Evolutionary conservation across 1,139 yeast genomes (phyloP).

Genomic region (Hyphopichia khmerensis): DNA sequence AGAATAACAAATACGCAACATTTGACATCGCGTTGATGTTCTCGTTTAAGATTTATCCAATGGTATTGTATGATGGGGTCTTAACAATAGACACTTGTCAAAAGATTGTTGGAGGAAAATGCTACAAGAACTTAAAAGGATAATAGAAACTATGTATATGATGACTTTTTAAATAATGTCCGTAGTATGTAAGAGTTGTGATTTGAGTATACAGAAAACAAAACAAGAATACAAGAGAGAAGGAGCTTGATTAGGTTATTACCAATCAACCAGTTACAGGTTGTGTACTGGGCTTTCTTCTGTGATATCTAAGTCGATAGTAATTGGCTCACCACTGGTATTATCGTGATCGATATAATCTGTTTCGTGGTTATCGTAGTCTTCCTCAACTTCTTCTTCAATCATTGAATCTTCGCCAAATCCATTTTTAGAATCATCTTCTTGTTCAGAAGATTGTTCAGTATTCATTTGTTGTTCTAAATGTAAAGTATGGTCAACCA

Average conservation of each 20-base stretch:
- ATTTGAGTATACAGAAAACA: no score
- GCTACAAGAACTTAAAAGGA: background rate
- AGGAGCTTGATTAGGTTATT: no score
- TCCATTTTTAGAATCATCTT: conserved; percentile 10
- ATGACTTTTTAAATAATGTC: no score
- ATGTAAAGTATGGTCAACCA: conserved; percentile 86
- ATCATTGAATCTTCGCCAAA: conserved; percentile 8
- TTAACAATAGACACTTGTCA: no score
- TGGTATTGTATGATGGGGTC: no score
- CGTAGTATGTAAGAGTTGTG: no score
- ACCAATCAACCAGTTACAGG: no score
- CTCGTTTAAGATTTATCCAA: no score
- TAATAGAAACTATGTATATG: no score
- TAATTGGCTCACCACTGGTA: conserved; percentile 10
- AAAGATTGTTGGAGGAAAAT: conserved; percentile 1
- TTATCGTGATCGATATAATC: conserved; percentile 1
- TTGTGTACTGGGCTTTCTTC: conserved; percentile 5
- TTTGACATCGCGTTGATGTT: no score
- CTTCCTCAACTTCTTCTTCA: conserved; percentile 11
- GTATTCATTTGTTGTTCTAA: conserved; percentile 52
- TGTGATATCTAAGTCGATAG: conserved; percentile 18
- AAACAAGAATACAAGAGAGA: no score
- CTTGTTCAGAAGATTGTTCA: conserved; percentile 11
- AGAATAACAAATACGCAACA: no score
- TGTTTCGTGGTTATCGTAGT: conserved; percentile 7